Percentiles rank a stretch among this genome's conserved stretches.
phyloP scores from a whole-genome alignment of 352 stramenopile genomes.

The Globisporangium orthogonon region DNA sequence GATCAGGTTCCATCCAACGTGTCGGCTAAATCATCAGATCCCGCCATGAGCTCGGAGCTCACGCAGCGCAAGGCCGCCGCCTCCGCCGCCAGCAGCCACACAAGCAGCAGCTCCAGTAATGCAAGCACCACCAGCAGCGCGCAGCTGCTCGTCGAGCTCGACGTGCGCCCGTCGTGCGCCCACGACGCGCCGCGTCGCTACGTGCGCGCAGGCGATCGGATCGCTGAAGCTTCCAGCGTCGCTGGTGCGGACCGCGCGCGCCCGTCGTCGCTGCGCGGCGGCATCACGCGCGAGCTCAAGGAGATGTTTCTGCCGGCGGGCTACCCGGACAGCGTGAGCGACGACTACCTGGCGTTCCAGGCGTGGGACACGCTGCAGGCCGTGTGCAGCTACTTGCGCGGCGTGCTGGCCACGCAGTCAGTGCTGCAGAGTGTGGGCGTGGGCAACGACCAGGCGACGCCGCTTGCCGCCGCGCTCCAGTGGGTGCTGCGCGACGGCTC shows the following conservation, averaged over 20 bases:
- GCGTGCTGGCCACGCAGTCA: slow-evolving; percentile 90
- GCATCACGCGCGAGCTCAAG: slow-evolving; percentile 51
- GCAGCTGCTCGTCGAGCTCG: slow-evolving; percentile 42
- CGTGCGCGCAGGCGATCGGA: slow-evolving; percentile 30
- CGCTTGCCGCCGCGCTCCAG: slow-evolving; percentile 64
- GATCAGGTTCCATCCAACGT: too few relatives aligned
- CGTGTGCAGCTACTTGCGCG: slow-evolving; percentile 94
- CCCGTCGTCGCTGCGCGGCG: slow-evolving; percentile 7
- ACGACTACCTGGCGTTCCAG: slow-evolving; percentile 94
- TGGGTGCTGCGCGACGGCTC: slow-evolving; percentile 75
- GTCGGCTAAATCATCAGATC: too few relatives aligned
- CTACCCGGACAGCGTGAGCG: slow-evolving; percentile 81
- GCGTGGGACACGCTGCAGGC: slow-evolving; percentile 93
- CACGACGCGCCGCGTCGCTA: slow-evolving; percentile 42
- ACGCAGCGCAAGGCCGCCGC: slow-evolving; percentile 39
- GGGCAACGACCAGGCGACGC: slow-evolving; percentile 78
- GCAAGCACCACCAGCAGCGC: slow-evolving; percentile 5
- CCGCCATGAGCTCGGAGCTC: slow-evolving; percentile 16
- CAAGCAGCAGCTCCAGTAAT: background rate
- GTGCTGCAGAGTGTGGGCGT: slow-evolving; percentile 92
- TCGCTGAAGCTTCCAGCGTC: slow-evolving; percentile 9
- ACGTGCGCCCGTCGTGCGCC: slow-evolving; percentile 49
- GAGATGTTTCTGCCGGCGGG: slow-evolving; percentile 85
- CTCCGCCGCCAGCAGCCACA: background rate
- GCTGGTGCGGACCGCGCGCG: background rate